These are phyloP conservation scores for Melampsora americana DNA, from an alignment of 1,284 basidiomycete species.

Conservation along the genomic window DNA sequence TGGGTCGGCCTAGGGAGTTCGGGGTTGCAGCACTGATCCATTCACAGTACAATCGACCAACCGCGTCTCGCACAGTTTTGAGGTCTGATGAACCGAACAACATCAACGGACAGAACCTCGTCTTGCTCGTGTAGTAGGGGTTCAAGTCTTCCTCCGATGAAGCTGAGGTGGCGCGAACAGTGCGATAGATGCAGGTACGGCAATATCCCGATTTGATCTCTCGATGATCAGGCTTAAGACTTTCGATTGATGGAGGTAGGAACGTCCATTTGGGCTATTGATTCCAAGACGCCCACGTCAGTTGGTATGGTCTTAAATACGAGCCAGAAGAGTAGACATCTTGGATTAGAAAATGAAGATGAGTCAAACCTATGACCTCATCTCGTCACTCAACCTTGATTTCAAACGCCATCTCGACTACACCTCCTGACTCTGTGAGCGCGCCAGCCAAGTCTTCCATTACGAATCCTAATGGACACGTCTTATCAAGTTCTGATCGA, in stretches of 20 bases:
- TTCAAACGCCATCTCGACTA: slow-evolving; percentile 11
- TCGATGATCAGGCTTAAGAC: background rate
- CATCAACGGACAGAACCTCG: slow-evolving; percentile 27
- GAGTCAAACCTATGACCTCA: no score
- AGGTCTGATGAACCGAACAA: slow-evolving; percentile 2
- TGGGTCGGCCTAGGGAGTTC: background rate
- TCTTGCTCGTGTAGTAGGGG: slow-evolving; percentile 14
- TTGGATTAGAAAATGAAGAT: no score
- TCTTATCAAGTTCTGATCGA: background rate
- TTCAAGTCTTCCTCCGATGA: background rate
- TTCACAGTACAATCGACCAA: slow-evolving; percentile 10
- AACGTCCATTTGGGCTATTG: slow-evolving; percentile 37
- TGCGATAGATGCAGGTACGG: slow-evolving; percentile 34
- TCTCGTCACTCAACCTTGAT: slow-evolving; percentile 13
- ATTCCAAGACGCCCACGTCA: background rate
- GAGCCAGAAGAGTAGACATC: no score
- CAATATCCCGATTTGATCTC: slow-evolving; percentile 18
- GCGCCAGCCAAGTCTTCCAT: slow-evolving; percentile 16
- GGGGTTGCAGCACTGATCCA: slow-evolving; percentile 8
- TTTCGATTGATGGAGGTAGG: background rate
- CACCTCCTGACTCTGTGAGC: background rate
- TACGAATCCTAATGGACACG: background rate
- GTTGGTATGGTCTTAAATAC: background rate
- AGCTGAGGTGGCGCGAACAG: background rate
- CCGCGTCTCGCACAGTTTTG: background rate